Percentiles rank a stretch among this genome's conserved stretches.
phyloP scores from a whole-genome alignment of 805 yeast species.

The Lachancea fermentati region DNA sequence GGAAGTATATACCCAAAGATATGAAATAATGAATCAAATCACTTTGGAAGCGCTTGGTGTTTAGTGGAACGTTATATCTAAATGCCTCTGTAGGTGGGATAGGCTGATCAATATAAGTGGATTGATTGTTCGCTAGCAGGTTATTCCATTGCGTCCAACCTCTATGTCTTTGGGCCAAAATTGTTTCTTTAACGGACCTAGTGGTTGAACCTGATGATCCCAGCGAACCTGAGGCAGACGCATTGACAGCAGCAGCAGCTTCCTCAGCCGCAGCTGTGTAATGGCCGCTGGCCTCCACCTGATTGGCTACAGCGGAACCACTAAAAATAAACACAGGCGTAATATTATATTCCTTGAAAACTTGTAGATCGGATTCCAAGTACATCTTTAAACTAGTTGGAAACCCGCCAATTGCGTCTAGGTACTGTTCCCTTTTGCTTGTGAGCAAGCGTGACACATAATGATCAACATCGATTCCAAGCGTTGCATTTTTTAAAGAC shows the following conservation, averaged over 20 bases:
- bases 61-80: slow-evolving; percentile 47
- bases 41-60: slow-evolving; percentile 44
- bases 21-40: slow-evolving; percentile 56
- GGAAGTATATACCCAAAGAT: slow-evolving; percentile 51
- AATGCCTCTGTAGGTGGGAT: slow-evolving; percentile 41
- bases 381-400: slow-evolving; percentile 55
- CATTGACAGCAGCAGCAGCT: slow-evolving; percentile 11
- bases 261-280: slow-evolving; percentile 23
- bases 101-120: slow-evolving; percentile 32
- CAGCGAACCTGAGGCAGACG: slow-evolving; percentile 9
- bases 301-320: slow-evolving; percentile 47
- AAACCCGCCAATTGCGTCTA: slow-evolving; percentile 77
- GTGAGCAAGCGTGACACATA: slow-evolving; percentile 60
- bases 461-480: slow-evolving; percentile 83
- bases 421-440: slow-evolving; percentile 58
- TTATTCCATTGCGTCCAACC: slow-evolving; percentile 43
- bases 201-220: slow-evolving; percentile 13
- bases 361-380: slow-evolving; percentile 56
- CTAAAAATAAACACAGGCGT: slow-evolving; percentile 77
- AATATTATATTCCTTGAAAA: slow-evolving; percentile 54
- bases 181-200: slow-evolving; percentile 24
- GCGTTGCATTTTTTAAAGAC: slow-evolving; percentile 54
- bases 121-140: slow-evolving; percentile 30
- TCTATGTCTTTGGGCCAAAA: slow-evolving; percentile 41
- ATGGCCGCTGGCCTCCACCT: slow-evolving; percentile 28